Conservation (phyloP, 2,329 filamentous ascomycete genomes). For the Fusarium guadeloupense region DNA sequence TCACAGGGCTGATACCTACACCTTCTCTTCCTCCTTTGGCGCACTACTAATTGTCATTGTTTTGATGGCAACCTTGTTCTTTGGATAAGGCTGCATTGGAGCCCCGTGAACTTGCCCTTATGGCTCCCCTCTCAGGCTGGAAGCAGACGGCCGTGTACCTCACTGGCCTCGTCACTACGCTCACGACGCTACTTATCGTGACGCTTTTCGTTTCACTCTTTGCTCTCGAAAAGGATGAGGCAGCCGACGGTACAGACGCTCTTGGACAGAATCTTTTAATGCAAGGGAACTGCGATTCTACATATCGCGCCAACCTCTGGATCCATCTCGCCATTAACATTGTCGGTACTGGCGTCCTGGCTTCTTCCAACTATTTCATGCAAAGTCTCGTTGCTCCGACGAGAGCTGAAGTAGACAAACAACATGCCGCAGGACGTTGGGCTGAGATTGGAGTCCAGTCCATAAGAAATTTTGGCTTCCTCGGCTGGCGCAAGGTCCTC, state of each 20-base stretch:
- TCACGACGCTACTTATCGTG: constrained; percentile 5
- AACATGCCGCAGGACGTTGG: constrained; percentile 21
- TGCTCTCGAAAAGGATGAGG: neutral
- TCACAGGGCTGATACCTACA: too few species aligned
- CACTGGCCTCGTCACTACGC: constrained; percentile 3
- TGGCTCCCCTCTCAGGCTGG: constrained; percentile 22
- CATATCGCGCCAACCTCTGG: constrained; percentile 3
- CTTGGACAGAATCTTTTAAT: constrained; percentile 13
- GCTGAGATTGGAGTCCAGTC: constrained; percentile 40
- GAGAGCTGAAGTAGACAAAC: constrained; percentile 42
- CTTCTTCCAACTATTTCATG: constrained; percentile 51
- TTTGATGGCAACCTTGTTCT: too few species aligned
- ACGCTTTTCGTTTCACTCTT: constrained; percentile 24
- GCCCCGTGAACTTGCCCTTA: neutral
- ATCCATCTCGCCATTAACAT: constrained; percentile 33
- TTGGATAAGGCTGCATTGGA: too few species aligned
- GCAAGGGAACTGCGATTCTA: constrained; percentile 1
- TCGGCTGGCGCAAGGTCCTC: constrained; percentile 2
- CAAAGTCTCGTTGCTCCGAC: constrained; percentile 49
- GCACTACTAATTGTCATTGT: too few species aligned
- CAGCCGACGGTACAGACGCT: neutral
- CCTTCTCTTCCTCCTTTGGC: too few species aligned
- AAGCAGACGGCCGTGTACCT: constrained; percentile 21
- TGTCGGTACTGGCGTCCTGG: constrained; percentile 43
- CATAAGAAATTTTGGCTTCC: constrained; percentile 25